These are phyloP conservation scores for Candida ipomoeae DNA, from an alignment of 805 yeast genomes.

Conservation along the genomic window DNA sequence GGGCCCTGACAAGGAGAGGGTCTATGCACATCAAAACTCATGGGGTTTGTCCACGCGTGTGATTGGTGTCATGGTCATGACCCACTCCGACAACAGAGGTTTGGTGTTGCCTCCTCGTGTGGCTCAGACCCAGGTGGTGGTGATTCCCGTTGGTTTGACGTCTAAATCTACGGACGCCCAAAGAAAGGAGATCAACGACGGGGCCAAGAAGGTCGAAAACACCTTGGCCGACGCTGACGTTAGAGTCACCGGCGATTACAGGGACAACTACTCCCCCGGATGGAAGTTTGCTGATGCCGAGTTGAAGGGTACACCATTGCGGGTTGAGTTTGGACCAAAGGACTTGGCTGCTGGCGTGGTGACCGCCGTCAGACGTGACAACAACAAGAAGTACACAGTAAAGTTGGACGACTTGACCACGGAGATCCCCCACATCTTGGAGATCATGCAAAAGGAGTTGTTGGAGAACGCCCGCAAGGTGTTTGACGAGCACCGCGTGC, in stretches of 20 bases:
- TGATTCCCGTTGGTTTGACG: slow-evolving; percentile 93
- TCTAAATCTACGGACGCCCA: slow-evolving; percentile 76
- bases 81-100: slow-evolving; percentile 98
- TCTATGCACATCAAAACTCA: slow-evolving; percentile 91
- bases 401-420: slow-evolving; percentile 60
- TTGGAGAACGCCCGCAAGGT: slow-evolving; percentile 74
- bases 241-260: slow-evolving; percentile 79
- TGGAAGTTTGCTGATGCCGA: slow-evolving; percentile 99
- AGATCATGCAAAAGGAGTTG: slow-evolving; percentile 72
- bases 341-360: slow-evolving; percentile 79
- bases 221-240: slow-evolving; percentile 58
- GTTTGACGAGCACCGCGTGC: slow-evolving; percentile 78
- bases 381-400: slow-evolving; percentile 68
- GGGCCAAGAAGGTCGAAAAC: slow-evolving; percentile 66
- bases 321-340: slow-evolving; percentile 95
- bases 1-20: slow-evolving; percentile 80
- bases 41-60: slow-evolving; percentile 99
- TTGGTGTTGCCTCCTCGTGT: slow-evolving; percentile 96
- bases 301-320: slow-evolving; percentile 90
- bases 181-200: slow-evolving; percentile 62
- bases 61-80: slow-evolving; percentile 99
- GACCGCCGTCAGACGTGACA: slow-evolving; percentile 90
- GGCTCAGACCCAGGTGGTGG: slow-evolving; percentile 85
- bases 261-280: slow-evolving; percentile 95
- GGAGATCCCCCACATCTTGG: slow-evolving; percentile 71